These are phyloP conservation scores for Ciborinia camelliae DNA, from an alignment of 2,329 filamentous ascomycete species.

Conservation along the genomic window DNA sequence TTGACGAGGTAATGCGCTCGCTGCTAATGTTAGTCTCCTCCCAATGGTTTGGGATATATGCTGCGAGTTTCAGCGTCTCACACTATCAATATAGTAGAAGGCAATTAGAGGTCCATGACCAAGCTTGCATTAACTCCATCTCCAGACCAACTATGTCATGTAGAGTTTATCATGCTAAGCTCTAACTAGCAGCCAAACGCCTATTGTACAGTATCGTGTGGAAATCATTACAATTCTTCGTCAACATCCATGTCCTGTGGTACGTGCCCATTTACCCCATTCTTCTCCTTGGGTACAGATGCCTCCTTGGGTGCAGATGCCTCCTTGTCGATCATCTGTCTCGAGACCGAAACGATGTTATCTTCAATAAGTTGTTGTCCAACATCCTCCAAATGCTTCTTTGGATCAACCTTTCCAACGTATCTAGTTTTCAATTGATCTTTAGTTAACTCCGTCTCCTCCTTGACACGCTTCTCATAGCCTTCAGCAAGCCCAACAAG, in stretches of 20 bases:
- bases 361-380: constrained; percentile 97
- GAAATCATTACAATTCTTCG: constrained; percentile 40
- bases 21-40: background rate
- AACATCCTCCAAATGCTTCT: constrained; percentile 98
- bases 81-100: background rate
- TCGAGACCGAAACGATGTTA: constrained; percentile 97
- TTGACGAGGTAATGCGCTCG: no score
- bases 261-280: constrained; percentile 44
- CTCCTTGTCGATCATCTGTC: constrained; percentile 99
- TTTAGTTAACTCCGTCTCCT: constrained; percentile 95
- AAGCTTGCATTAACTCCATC: constrained; percentile 21
- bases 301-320: constrained; percentile 82
- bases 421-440: constrained; percentile 98
- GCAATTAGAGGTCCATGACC: background rate
- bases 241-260: constrained; percentile 38
- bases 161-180: constrained; percentile 22
- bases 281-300: constrained; percentile 76
- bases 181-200: constrained; percentile 34
- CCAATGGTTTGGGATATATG: background rate
- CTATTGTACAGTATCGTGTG: constrained; percentile 45
- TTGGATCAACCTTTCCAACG: constrained; percentile 96
- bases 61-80: background rate
- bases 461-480: constrained; percentile 98
- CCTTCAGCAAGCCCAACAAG: constrained; percentile 88
- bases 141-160: constrained; percentile 18